Evolutionary conservation across 805 yeast species (phyloP).

Genomic region (Kluyveromyces starmeri): DNA sequence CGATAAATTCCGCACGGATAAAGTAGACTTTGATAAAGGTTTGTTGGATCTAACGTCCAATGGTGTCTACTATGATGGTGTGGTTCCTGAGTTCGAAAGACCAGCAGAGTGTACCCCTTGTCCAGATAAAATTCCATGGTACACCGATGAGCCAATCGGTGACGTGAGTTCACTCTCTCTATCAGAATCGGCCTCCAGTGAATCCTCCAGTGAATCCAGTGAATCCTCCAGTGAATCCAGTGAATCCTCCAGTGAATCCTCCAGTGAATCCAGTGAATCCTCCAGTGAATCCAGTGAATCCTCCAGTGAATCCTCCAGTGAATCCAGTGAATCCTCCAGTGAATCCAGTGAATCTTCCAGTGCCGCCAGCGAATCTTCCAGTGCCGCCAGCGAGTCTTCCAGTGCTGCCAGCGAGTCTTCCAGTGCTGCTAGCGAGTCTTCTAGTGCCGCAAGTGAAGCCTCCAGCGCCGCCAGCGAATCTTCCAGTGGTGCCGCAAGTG

Average conservation of each 20-base stretch:
- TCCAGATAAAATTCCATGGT: slow-evolving; percentile 5
- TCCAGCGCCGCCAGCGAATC: neutral
- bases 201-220: neutral
- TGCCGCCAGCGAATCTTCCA: neutral
- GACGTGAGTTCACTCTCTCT: too few relatives aligned
- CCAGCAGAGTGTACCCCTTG: slow-evolving; percentile 4
- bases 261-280: neutral
- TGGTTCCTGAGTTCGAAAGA: slow-evolving; percentile 1
- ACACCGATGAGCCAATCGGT: neutral
- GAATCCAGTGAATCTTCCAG: neutral
- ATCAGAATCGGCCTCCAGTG: neutral
- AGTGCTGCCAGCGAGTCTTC: neutral
- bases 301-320: neutral
- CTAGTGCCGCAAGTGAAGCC: neutral
- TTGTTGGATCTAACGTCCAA: slow-evolving; percentile 2
- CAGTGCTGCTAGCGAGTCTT: neutral
- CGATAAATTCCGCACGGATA: slow-evolving; percentile 2
- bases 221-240: neutral
- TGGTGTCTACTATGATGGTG: slow-evolving; percentile 5
- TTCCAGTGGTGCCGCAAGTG: neutral
- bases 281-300: neutral
- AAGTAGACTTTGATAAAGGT: slow-evolving; percentile 5
- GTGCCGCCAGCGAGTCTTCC: neutral
- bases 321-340: neutral
- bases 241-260: neutral